A percentile compares a stretch with the other conserved stretches of the same genome.
phyloP scores from a whole-genome alignment of 257 asterid genomes.

The Ballota nigra region DNA sequence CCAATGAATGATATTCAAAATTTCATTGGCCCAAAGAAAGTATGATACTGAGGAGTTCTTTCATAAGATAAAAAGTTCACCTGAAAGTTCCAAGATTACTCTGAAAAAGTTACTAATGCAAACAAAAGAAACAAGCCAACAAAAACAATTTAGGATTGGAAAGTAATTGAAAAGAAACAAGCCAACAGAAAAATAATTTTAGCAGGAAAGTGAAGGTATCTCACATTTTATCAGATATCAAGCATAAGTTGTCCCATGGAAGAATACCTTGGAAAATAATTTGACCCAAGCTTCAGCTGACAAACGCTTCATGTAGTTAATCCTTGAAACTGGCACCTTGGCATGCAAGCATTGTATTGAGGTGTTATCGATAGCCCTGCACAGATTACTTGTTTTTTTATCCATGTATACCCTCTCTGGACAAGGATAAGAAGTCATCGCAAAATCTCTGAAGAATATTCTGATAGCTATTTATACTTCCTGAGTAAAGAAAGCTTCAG shows the following conservation, averaged over 20 bases:
- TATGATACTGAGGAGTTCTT: neutral
- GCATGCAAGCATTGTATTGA: slow-evolving; percentile 81
- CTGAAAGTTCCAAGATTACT: neutral
- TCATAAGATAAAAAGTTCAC: neutral
- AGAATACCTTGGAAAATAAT: slow-evolving; percentile 68
- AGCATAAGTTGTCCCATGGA: slow-evolving; percentile 23
- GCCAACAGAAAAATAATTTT: neutral
- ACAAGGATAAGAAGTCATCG: slow-evolving; percentile 5
- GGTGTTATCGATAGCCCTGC: slow-evolving; percentile 83
- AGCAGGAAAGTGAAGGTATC: slow-evolving; percentile 8
- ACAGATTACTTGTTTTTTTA: slow-evolving; percentile 23
- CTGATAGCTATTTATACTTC: slow-evolving; percentile 1
- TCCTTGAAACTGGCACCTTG: slow-evolving; percentile 76
- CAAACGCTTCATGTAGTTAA: slow-evolving; percentile 72
- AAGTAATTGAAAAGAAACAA: neutral
- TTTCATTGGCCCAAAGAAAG: neutral
- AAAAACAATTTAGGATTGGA: neutral
- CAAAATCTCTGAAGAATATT: slow-evolving; percentile 11
- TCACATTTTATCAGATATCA: slow-evolving; percentile 20
- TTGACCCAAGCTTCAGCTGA: slow-evolving; percentile 87
- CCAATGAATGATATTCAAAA: neutral
- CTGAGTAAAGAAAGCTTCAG: slow-evolving; percentile 14
- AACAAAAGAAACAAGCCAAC: neutral
- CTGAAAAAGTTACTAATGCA: no score
- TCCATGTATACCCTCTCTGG: slow-evolving; percentile 12